phyloP scores from a whole-genome alignment of 768 basidiomycete species.

The Boletus vermiculosoides region DNA sequence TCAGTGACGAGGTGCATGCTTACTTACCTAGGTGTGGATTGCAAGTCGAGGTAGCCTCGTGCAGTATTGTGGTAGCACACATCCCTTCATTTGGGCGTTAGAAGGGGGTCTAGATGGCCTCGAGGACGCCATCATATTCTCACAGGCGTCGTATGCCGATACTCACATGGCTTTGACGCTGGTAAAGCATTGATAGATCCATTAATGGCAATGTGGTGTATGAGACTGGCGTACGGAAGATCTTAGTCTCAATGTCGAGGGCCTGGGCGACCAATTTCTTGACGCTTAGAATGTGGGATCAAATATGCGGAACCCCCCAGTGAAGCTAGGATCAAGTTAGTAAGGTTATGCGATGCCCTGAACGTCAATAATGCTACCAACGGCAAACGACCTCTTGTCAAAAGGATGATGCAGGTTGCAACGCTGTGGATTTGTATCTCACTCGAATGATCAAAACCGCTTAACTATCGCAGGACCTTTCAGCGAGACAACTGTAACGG shows the following conservation, averaged over 20 bases:
- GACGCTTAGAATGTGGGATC: neutral
- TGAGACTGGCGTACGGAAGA: too few species aligned
- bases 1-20: too few species aligned
- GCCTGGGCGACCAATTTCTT: neutral
- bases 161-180: neutral
- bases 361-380: neutral
- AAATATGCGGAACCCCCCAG: neutral
- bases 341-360: neutral
- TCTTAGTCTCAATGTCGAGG: neutral
- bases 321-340: neutral
- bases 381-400: neutral
- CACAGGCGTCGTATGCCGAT: neutral
- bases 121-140: slow-evolving; percentile 3
- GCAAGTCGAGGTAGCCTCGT: neutral
- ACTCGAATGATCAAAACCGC: neutral
- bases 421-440: neutral
- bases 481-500: neutral
- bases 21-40: neutral
- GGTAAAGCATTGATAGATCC: neutral
- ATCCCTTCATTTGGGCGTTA: neutral
- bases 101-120: neutral
- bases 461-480: neutral
- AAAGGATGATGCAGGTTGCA: neutral
- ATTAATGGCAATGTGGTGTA: neutral
- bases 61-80: neutral